Conservation (phyloP, 2,329 filamentous ascomycete species). For the Neofusicoccum ribis region DNA sequence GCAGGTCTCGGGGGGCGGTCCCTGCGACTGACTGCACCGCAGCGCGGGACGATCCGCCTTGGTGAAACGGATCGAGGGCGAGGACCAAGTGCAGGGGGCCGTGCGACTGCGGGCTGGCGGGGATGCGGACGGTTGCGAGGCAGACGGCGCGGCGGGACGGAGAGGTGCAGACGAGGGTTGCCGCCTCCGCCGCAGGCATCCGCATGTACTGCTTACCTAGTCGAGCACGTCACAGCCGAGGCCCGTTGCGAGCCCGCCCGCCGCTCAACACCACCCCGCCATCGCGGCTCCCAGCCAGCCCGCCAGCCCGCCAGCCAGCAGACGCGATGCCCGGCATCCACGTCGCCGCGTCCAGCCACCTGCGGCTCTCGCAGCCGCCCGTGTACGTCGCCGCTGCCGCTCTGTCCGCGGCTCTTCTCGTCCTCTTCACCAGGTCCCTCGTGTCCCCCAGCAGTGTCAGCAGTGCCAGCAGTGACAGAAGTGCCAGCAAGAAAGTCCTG, state of each 20-base stretch:
- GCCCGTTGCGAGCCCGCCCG: not conserved
- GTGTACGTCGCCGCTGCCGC: not conserved
- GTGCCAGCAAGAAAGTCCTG: not conserved
- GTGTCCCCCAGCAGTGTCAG: constrained; percentile 19
- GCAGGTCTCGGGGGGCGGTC: not conserved
- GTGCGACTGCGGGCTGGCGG: too few species aligned
- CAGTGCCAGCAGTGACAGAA: constrained; percentile 8
- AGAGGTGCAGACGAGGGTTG: too few species aligned
- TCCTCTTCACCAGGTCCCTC: constrained; percentile 27
- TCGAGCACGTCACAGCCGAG: not conserved
- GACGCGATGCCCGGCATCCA: not conserved
- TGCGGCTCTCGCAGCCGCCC: not conserved
- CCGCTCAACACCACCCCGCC: too few species aligned
- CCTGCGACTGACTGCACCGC: not conserved
- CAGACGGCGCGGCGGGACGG: too few species aligned
- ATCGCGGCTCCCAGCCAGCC: not conserved
- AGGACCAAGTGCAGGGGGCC: too few species aligned
- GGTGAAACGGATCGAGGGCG: not conserved
- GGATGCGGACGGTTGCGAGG: not conserved
- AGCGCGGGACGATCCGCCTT: constrained; percentile 3
- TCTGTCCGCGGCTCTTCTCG: not conserved
- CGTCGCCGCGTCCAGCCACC: not conserved
- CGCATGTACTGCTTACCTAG: too few species aligned
- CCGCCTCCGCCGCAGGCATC: too few species aligned
- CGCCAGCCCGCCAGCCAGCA: not conserved